phyloP scores from a whole-genome alignment of 2,329 filamentous ascomycete genomes.

The Mariannaea sp. region DNA sequence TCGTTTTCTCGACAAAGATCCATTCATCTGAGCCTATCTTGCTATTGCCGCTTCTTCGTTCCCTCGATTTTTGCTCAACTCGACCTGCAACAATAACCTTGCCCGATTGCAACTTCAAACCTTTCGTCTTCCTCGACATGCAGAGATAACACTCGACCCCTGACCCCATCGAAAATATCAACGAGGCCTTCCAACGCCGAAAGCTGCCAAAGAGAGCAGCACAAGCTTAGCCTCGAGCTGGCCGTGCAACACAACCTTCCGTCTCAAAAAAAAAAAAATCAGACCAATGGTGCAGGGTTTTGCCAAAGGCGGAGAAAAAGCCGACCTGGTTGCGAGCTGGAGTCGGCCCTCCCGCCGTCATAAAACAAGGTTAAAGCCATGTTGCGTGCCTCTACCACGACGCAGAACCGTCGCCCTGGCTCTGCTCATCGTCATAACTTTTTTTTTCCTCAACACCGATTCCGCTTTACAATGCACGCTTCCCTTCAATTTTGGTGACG shows the following conservation, averaged over 20 bases:
- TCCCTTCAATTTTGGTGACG: conserved; percentile 28
- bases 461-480: conserved; percentile 15
- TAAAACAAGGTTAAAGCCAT: conserved; percentile 8
- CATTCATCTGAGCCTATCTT: neutral
- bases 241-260: neutral
- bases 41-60: neutral
- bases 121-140: neutral
- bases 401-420: conserved; percentile 14
- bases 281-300: conserved; percentile 4
- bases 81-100: neutral
- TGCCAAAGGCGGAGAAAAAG: conserved; percentile 11
- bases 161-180: neutral
- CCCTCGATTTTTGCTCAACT: too few relatives aligned
- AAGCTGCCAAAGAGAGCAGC: neutral
- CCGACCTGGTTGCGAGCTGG: conserved; percentile 12
- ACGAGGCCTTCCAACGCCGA: neutral
- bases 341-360: conserved; percentile 16
- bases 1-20: neutral
- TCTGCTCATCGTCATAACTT: conserved; percentile 6
- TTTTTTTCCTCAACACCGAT: conserved; percentile 18
- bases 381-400: conserved; percentile 12
- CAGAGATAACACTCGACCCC: neutral
- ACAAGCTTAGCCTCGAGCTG: neutral
- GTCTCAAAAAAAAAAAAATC: neutral
- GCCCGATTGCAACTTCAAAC: neutral